Base-by-base conservation (phyloP, 805 yeast species). In the Suhomyces faveliae region DNA sequence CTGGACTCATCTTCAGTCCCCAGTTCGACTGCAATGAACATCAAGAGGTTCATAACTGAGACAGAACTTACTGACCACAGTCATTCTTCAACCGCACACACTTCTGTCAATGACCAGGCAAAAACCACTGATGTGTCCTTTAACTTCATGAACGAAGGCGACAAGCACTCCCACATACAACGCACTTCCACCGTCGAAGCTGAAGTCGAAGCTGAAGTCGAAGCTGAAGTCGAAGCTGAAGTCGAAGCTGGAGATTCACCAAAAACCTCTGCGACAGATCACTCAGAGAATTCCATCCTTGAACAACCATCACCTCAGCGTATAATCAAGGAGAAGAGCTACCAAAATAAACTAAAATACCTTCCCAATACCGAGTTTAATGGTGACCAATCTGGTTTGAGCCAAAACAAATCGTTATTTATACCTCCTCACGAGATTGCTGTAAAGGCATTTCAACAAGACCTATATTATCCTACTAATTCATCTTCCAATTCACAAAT, bases 311-410 rank as follows among this genome's bases (percentile, higher is more conserved):
- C 40, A 13, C 48, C 51, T 39, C 43, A 43, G 29, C 39, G 43
- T 15, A 35, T 52, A 2, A 33, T 42, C 38, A 37, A 38, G 22
- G 45, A 49, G 21, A 45, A 40, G 12, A 39, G 35, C n/a, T 72
- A 68, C 51, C 66, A 69, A 43, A 60, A 60, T 22, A 63, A 63
- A 47, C 58, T 72, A 30, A 65, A 63, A 48, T 73, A 72, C 51
- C 48, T 57, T 38, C 68, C 68, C 19, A 72, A 71, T 46, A 29
- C 52, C 3, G 68, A 64, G 9, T 33, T 33, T 15, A 33, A 15
- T 10, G 37, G 37, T 1, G 25, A 37, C 40, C 15, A 19, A 12
- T 37, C 40, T 8, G 20, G 8, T 6, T 37, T n/a, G 24, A 37
- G 20, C n/a, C 66, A 68, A 43, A 60, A 61, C 24, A 63, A 63